A percentile compares a stretch with the other conserved stretches of the same genome.
These are phyloP conservation scores for Trichoderma pleuroti DNA, from an alignment of 2,329 filamentous ascomycete species.

Conservation along the genomic window DNA sequence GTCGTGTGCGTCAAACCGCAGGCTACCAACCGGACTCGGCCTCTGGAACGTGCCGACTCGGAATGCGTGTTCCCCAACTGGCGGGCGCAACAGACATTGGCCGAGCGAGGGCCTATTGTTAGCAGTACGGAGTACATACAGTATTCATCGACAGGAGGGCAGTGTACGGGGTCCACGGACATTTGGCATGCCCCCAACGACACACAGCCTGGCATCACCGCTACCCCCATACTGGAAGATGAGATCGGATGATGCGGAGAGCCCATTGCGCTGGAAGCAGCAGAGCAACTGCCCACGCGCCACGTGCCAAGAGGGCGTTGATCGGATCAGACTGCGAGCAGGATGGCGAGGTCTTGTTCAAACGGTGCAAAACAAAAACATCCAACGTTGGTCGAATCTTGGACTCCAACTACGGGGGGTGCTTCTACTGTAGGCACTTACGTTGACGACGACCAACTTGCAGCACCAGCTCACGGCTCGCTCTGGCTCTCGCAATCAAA, in stretches of 20 bases:
- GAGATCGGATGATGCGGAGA: background rate
- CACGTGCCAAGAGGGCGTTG: background rate
- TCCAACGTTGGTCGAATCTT: background rate
- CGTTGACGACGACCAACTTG: background rate
- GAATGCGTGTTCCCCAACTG: background rate
- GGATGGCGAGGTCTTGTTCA: background rate
- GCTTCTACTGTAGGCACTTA: background rate
- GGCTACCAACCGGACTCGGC: background rate
- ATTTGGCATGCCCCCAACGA: background rate
- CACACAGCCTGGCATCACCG: background rate
- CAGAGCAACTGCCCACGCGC: background rate
- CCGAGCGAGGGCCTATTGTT: background rate
- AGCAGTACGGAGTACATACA: no score
- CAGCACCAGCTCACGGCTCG: background rate
- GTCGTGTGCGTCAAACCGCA: background rate
- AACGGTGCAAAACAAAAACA: background rate
- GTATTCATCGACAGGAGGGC: background rate
- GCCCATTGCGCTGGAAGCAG: background rate
- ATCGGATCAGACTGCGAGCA: background rate
- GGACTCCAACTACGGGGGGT: background rate
- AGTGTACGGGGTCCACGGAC: background rate
- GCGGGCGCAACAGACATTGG: constrained; percentile 4
- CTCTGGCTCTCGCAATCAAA: background rate
- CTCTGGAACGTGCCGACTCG: constrained; percentile 7
- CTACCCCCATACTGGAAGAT: background rate